phyloP scores from a whole-genome alignment of 2,329 filamentous ascomycete species.

The Chaetomiaceae sp. region DNA sequence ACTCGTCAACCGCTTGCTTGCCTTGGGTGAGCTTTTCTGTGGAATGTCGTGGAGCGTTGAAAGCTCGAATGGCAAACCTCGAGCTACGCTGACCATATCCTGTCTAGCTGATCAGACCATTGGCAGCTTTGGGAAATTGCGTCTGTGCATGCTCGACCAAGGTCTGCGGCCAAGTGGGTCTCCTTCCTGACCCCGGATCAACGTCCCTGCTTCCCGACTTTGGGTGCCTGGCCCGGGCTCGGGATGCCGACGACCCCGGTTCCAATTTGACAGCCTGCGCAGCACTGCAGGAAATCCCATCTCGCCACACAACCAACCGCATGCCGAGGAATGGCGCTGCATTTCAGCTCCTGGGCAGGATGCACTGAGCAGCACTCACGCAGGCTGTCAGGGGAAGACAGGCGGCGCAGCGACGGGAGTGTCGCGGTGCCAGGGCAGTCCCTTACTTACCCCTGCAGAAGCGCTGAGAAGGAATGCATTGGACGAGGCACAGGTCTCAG shows the following conservation, averaged over 20 bases:
- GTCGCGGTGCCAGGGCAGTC: neutral
- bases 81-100: too few species aligned
- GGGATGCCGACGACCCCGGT: neutral
- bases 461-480: neutral
- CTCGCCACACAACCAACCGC: neutral
- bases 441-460: conserved; percentile 5
- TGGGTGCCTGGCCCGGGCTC: neutral
- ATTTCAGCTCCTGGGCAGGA: neutral
- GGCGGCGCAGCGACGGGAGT: neutral
- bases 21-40: too few species aligned
- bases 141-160: neutral
- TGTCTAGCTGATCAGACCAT: too few species aligned
- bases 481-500: conserved; percentile 9
- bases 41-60: too few species aligned
- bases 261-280: too few species aligned
- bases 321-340: too few species aligned
- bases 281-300: too few species aligned
- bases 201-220: conserved; percentile 18
- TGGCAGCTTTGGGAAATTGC: neutral
- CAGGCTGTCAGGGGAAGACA: too few species aligned
- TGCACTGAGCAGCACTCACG: neutral
- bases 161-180: neutral
- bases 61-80: too few species aligned
- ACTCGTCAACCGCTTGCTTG: too few species aligned
- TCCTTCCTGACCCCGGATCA: conserved; percentile 9